Evolutionary conservation across 176 grass and related monocot genomes (phyloP).

Genomic region (Oryza meridionalis): DNA sequence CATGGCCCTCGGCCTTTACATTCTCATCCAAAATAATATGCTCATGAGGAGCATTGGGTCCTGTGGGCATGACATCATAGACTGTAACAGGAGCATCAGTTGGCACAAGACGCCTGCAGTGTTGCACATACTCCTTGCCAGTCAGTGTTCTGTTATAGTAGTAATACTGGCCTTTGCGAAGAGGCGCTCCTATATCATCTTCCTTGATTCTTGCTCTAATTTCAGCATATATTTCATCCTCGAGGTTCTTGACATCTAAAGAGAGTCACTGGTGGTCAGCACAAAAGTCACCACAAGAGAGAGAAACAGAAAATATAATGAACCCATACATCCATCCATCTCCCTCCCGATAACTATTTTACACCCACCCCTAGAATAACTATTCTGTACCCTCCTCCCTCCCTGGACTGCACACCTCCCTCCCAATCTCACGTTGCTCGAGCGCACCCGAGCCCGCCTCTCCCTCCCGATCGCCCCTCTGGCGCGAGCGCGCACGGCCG

Average conservation of each 20-base stretch:
- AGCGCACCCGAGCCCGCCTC: too few relatives aligned
- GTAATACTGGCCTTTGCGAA: constrained; percentile 64
- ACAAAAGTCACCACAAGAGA: background rate
- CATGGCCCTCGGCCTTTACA: constrained; percentile 65
- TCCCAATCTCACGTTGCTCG: too few relatives aligned
- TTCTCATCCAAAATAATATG: constrained; percentile 93
- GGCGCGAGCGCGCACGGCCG: too few relatives aligned
- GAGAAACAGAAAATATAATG: background rate
- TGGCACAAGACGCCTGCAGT: constrained; percentile 60
- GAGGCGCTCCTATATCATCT: constrained; percentile 65
- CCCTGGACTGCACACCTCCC: too few relatives aligned
- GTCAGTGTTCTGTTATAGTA: constrained; percentile 81
- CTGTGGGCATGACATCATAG: constrained; percentile 70
- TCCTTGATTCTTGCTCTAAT: constrained; percentile 90
- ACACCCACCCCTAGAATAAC: too few relatives aligned
- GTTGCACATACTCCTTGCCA: constrained; percentile 81
- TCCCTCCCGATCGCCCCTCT: too few relatives aligned
- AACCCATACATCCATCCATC: too few relatives aligned
- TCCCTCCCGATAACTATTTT: too few relatives aligned
- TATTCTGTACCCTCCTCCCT: too few relatives aligned
- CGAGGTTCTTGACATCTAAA: constrained; percentile 76
- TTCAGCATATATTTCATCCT: constrained; percentile 82
- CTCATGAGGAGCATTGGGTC: constrained; percentile 62
- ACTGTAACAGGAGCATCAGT: constrained; percentile 54
- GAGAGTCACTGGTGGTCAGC: background rate